phyloP scores from a whole-genome alignment of 2,329 filamentous ascomycete species.

The Seiridium cupressi region DNA sequence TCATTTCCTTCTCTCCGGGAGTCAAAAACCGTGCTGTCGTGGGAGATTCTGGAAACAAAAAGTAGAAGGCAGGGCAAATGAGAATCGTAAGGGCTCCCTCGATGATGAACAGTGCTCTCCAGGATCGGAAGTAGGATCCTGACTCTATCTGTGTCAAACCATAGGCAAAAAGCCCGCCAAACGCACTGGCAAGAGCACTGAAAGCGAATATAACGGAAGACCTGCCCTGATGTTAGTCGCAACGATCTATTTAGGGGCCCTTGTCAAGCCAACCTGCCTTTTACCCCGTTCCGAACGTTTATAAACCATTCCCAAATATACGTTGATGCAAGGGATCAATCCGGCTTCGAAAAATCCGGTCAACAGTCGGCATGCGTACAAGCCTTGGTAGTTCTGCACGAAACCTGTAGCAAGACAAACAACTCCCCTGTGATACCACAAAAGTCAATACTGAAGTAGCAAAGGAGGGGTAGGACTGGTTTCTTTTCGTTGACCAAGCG shows the following conservation, averaged over 20 bases:
- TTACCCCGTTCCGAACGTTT: slow-evolving; percentile 19
- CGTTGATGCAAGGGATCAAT: slow-evolving; percentile 22
- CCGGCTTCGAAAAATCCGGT: slow-evolving; percentile 24
- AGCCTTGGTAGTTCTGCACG: slow-evolving; percentile 19
- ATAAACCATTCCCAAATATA: slow-evolving; percentile 32
- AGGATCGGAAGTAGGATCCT: slow-evolving; percentile 12
- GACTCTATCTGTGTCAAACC: slow-evolving; percentile 16
- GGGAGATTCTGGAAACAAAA: slow-evolving; percentile 24
- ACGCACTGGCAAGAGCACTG: slow-evolving; percentile 18
- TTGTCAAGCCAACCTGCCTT: slow-evolving; percentile 30
- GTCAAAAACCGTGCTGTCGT: slow-evolving; percentile 27
- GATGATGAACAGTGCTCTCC: slow-evolving; percentile 23
- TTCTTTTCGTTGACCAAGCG: neutral
- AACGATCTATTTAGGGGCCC: slow-evolving; percentile 17
- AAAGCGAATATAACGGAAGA: slow-evolving; percentile 15
- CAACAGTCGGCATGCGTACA: slow-evolving; percentile 17
- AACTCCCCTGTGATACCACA: slow-evolving; percentile 11
- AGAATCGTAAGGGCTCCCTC: slow-evolving; percentile 21
- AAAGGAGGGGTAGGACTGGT: neutral
- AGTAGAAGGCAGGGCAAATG: slow-evolving; percentile 27
- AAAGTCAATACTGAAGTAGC: neutral
- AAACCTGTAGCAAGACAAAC: slow-evolving; percentile 26
- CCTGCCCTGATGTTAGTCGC: slow-evolving; percentile 12
- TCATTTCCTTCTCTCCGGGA: slow-evolving; percentile 22
- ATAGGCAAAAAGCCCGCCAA: slow-evolving; percentile 20